A percentile compares a stretch with the other conserved stretches of the same genome.
Conservation (phyloP, 1,284 basidiomycete genomes). For the Sporisorium reilianum region DNA sequence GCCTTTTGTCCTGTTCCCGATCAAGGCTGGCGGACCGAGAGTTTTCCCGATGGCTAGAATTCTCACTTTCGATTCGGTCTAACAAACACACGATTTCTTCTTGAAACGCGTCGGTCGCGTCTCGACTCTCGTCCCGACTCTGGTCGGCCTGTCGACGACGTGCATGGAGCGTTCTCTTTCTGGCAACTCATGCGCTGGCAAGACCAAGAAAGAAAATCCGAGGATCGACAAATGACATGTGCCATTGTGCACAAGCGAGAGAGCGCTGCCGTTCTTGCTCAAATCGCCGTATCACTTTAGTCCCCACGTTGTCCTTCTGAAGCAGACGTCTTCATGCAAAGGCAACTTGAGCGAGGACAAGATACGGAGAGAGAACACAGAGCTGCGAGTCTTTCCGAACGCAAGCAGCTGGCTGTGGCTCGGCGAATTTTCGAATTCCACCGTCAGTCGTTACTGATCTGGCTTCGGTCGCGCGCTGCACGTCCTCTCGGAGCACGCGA, state of each 20-base stretch:
- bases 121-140: neutral
- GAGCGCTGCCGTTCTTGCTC: neutral
- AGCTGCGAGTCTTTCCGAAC: neutral
- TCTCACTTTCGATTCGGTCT: neutral
- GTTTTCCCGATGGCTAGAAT: too few species aligned
- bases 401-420: neutral
- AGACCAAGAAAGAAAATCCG: neutral
- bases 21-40: too few species aligned
- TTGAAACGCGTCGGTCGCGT: conserved; percentile 8
- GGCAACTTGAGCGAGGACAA: too few species aligned
- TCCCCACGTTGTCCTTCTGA: neutral
- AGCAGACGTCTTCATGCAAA: neutral
- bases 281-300: neutral
- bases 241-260: conserved; percentile 3
- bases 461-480: neutral
- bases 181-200: conserved; percentile 11
- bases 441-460: neutral
- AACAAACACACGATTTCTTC: neutral
- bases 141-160: too few species aligned
- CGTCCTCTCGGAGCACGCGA: neutral
- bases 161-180: neutral
- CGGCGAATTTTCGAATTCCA: neutral
- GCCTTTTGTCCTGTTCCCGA: too few species aligned
- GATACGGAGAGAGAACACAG: too few species aligned
- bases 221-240: conserved; percentile 7